Percentiles rank a stretch among this genome's conserved stretches.
Evolutionary conservation across 345 rosid genomes (phyloP).

Genomic region (Turritis glabra): DNA sequence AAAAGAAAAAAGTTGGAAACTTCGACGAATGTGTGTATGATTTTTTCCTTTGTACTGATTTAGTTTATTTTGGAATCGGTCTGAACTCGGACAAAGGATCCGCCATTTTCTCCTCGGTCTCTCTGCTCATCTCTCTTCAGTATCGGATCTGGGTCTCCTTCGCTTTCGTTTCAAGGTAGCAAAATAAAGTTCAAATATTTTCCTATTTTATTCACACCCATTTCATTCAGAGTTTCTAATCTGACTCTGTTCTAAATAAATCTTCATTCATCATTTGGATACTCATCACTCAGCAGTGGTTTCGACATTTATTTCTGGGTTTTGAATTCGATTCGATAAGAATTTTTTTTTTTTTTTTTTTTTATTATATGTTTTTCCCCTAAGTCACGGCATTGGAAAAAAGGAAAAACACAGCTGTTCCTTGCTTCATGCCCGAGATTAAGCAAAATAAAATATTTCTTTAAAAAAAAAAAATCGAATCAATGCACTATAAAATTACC

Average conservation of each 20-base stretch:
- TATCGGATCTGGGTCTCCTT: conserved; percentile 53
- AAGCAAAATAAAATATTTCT: neutral
- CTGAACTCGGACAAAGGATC: conserved; percentile 30
- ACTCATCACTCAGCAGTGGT: neutral
- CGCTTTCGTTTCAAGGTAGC: conserved; percentile 43
- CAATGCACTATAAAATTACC: conserved; percentile 24
- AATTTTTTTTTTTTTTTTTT: neutral
- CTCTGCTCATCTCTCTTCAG: conserved; percentile 30
- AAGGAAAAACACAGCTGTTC: conserved; percentile 40
- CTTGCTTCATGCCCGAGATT: conserved; percentile 39
- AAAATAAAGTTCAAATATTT: neutral
- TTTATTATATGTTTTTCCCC: conserved; percentile 25
- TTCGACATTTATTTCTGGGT: conserved; percentile 15
- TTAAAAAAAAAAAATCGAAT: neutral
- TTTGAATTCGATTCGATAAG: neutral
- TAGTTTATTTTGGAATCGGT: conserved; percentile 25
- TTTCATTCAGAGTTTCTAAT: conserved; percentile 18
- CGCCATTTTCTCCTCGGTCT: conserved; percentile 41
- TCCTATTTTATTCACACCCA: conserved; percentile 10
- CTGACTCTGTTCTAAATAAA: neutral
- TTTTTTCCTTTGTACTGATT: conserved; percentile 11
- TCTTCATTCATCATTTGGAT: neutral
- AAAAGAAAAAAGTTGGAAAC: conserved; percentile 9
- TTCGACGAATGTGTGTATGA: conserved; percentile 29
- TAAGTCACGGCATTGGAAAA: conserved; percentile 37